phyloP scores from a whole-genome alignment of 148 eudicot species.

The Rhododendron molle region DNA sequence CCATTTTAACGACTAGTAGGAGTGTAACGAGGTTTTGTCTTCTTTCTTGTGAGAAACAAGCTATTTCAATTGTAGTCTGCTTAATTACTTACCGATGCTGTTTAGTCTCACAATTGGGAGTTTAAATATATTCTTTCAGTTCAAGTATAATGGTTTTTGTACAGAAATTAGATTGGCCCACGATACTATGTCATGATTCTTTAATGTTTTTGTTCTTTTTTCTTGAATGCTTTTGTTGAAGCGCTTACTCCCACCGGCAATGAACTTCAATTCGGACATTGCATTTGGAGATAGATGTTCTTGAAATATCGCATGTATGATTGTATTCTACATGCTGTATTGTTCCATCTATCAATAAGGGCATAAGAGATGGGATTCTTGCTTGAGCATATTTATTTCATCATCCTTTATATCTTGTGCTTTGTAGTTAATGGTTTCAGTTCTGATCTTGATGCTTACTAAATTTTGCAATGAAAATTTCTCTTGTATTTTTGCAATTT shows the following conservation, averaged over 20 bases:
- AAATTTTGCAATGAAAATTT: background rate
- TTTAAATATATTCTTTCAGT: background rate
- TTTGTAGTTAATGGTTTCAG: background rate
- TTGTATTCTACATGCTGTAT: background rate
- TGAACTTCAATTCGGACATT: background rate
- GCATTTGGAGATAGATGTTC: background rate
- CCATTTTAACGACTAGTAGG: slow-evolving; percentile 74
- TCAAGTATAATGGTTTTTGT: background rate
- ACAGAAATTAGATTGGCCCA: slow-evolving; percentile 6
- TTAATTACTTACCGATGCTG: background rate
- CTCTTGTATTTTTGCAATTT: background rate
- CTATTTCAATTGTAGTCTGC: background rate
- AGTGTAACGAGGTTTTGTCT: background rate
- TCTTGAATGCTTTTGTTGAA: background rate
- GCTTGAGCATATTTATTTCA: background rate
- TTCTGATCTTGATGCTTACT: background rate
- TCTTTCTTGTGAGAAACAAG: background rate
- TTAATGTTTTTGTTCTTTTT: background rate
- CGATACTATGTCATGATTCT: background rate
- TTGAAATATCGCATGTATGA: background rate
- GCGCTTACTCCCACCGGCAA: background rate
- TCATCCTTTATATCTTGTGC: background rate
- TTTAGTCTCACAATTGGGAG: background rate
- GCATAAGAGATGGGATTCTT: background rate
- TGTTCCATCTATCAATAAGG: background rate